These are phyloP conservation scores for Pythium biforme DNA, from an alignment of 352 stramenopile species.

Conservation along the genomic window DNA sequence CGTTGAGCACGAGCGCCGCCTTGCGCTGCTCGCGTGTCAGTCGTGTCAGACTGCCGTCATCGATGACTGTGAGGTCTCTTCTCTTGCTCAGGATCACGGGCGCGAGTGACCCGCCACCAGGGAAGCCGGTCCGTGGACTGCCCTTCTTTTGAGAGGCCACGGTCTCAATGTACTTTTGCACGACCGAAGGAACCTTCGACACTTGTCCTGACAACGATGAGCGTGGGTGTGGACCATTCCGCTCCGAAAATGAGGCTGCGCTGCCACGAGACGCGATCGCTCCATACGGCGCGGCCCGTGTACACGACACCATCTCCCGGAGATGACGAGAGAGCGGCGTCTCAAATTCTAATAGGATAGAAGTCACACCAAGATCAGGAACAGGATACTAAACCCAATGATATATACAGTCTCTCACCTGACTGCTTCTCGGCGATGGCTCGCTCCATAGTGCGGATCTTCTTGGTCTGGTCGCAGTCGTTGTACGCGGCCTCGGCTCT, in stretches of 20 bases:
- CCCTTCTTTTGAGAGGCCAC: not conserved
- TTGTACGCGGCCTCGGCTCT: slow-evolving; percentile 46
- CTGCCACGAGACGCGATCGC: not conserved
- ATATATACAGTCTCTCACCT: too few species aligned
- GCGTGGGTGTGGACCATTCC: not conserved
- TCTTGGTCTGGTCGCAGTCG: slow-evolving; percentile 34
- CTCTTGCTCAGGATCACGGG: slow-evolving; percentile 25
- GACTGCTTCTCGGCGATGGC: slow-evolving; percentile 11
- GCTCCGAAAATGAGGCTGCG: not conserved
- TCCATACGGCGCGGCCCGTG: not conserved
- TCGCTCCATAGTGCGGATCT: slow-evolving; percentile 6
- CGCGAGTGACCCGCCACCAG: not conserved
- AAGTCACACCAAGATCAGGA: too few species aligned
- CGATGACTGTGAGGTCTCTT: not conserved
- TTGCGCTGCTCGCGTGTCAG: slow-evolving; percentile 29
- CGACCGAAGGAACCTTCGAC: slow-evolving; percentile 14
- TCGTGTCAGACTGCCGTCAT: not conserved
- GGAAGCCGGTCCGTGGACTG: not conserved
- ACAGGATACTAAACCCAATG: too few species aligned
- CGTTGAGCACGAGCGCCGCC: slow-evolving; percentile 15
- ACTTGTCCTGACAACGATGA: not conserved
- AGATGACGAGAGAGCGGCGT: slow-evolving; percentile 4
- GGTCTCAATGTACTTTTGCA: slow-evolving; percentile 15
- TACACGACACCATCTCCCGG: not conserved
- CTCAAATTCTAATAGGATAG: slow-evolving; percentile 21